Evolutionary conservation across 2,329 filamentous ascomycete genomes (phyloP).

Genomic region (Cryoendolithus antarcticus): DNA sequence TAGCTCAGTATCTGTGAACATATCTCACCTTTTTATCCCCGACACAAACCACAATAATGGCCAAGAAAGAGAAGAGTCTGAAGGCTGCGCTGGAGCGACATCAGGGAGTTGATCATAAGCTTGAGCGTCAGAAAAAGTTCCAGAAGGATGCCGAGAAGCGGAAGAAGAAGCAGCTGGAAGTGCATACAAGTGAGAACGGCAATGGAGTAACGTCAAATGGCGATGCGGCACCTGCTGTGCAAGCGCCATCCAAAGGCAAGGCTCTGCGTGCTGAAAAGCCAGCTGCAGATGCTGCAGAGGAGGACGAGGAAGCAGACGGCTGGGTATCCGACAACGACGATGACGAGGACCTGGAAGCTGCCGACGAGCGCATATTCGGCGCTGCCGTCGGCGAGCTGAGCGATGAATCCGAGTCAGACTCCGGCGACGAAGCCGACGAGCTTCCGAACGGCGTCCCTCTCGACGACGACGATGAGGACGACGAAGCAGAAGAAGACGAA

Average conservation of each 20-base stretch:
- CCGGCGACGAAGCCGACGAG: constrained; percentile 18
- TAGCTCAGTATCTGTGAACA: no score
- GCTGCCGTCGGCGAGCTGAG: constrained; percentile 14
- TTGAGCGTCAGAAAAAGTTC: constrained; percentile 46
- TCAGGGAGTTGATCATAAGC: constrained; percentile 54
- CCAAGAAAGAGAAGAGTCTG: constrained; percentile 40
- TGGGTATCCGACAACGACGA: constrained; percentile 21
- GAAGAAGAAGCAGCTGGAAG: constrained; percentile 23
- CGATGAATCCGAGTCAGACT: constrained; percentile 26
- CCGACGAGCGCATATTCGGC: constrained; percentile 17
- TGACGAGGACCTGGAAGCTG: constrained; percentile 30
- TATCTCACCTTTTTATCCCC: no score
- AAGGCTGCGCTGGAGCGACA: constrained; percentile 46
- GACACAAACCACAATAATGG: constrained; percentile 24
- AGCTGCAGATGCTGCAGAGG: constrained; percentile 19
- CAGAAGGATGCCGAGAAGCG: constrained; percentile 45
- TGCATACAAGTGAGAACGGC: constrained; percentile 12
- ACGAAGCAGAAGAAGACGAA: constrained; percentile 58
- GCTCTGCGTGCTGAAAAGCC: constrained; percentile 7
- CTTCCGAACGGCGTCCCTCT: constrained; percentile 21
- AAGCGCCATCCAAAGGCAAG: no score
- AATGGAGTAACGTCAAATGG: no score
- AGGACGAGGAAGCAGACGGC: constrained; percentile 16
- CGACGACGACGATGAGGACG: constrained; percentile 31
- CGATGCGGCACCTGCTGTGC: no score